Percentiles rank a stretch among this genome's conserved stretches.
Conservation (phyloP, 768 basidiomycete species). For the Coprinellus micaceus region DNA sequence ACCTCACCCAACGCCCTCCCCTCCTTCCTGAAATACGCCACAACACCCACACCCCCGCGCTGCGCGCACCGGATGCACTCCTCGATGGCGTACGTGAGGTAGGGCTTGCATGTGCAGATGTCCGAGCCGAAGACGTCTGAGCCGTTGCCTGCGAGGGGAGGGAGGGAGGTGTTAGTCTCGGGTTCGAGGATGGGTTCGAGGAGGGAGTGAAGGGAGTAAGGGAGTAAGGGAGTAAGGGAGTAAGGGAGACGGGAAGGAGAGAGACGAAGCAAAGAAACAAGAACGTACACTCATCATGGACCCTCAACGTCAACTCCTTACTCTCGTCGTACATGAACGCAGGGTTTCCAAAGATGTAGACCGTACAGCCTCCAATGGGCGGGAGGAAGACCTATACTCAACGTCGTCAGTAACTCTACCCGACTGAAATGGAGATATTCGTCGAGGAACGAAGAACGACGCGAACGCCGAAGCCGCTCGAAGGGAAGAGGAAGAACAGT, state of each 20-base stretch:
- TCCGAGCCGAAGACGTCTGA: slow-evolving; percentile 96
- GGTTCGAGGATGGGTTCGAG: too few species aligned
- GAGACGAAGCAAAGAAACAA: too few species aligned
- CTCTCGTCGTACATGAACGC: slow-evolving; percentile 69
- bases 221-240: background rate
- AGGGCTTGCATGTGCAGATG: slow-evolving; percentile 91
- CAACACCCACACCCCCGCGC: slow-evolving; percentile 76
- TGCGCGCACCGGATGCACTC: slow-evolving; percentile 82
- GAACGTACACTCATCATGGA: slow-evolving; percentile 85
- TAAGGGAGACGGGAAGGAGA: background rate
- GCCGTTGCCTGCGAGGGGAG: slow-evolving; percentile 64
- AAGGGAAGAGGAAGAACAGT: too few species aligned
- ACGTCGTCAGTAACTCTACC: too few species aligned
- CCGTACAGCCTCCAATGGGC: slow-evolving; percentile 87
- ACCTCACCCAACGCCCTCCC: slow-evolving; percentile 93
- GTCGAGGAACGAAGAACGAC: too few species aligned
- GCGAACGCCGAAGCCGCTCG: too few species aligned
- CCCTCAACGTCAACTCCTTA: slow-evolving; percentile 82
- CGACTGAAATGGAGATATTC: too few species aligned
- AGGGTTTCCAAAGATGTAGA: slow-evolving; percentile 90
- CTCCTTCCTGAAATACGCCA: slow-evolving; percentile 94
- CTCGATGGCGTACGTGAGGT: slow-evolving; percentile 88
- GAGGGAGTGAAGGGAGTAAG: background rate
- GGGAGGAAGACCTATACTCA: slow-evolving; percentile 85
- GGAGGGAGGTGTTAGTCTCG: too few species aligned